These are phyloP conservation scores for Trichoderma polysporum DNA, from an alignment of 2,329 filamentous ascomycete species.

Conservation along the genomic window DNA sequence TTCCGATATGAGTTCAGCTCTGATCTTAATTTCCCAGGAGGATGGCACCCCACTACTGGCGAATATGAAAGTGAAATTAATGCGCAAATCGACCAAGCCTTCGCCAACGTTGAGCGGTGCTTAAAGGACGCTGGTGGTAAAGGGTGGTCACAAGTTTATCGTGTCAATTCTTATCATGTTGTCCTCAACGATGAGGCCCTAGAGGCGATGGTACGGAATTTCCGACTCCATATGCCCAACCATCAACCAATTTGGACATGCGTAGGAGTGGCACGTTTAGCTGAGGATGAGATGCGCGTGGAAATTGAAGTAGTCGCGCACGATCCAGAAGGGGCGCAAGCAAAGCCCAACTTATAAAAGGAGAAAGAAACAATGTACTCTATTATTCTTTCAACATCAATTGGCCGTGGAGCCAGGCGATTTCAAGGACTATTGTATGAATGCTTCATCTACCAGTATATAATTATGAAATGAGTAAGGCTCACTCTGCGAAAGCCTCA, in stretches of 20 bases:
- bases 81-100: conserved; percentile 52
- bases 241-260: not conserved
- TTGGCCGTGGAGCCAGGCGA: too few relatives aligned
- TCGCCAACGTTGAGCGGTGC: conserved; percentile 54
- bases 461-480: too few relatives aligned
- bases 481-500: too few relatives aligned
- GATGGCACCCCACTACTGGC: not conserved
- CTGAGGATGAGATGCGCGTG: not conserved
- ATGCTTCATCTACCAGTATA: too few relatives aligned
- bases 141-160: conserved; percentile 56
- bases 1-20: not conserved
- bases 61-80: conserved; percentile 29
- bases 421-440: too few relatives aligned
- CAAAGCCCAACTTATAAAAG: not conserved
- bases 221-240: not conserved
- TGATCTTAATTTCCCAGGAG: not conserved
- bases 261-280: not conserved
- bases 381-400: too few relatives aligned
- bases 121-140: conserved; percentile 54
- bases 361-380: not conserved
- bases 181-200: not conserved
- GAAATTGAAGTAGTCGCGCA: not conserved
- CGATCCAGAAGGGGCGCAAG: not conserved
- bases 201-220: not conserved
- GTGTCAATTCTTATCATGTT: conserved; percentile 30